Evolutionary conservation across 1,284 basidiomycete species (phyloP), one percentile per base, ranked within the genome.

Genomic region (Naganishia liquefaciens): DNA sequence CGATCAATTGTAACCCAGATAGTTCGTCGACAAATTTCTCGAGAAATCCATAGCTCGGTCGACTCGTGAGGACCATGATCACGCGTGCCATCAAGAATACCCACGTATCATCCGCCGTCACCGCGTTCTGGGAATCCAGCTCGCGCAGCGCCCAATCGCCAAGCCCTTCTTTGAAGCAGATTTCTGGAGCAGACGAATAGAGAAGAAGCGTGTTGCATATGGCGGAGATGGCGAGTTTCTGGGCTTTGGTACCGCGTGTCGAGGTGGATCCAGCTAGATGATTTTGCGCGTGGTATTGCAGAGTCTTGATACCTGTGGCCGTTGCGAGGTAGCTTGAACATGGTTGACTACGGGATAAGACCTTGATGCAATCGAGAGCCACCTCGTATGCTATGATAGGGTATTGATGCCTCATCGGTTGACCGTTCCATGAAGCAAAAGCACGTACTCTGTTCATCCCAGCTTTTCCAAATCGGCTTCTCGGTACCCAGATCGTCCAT

Each of bases 321-420:
- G 70, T 80, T 11, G 85, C 83, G 27, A 93, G 81, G 49, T 86
- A 80, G 62, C 82, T 79, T 10, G 91, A 90, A 15, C 88, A 89
- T 5, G 84, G 79, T 0, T 85, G 85, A 64, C 87, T 84, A 71
- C 88, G 86, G 23, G 88, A 89, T 2, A 93, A 81, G 2, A 83
- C 85, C 77, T 93, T 93, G 68, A 93, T 74, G 0, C 88, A 86
- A 40, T 85, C 80, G 1, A 93, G 79, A 19, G 88, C 89, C 4
- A 15, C 39, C 30, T 80, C 81, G 1, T 83, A 79, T 40, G 84
- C 82, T 74, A 54, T 9, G 40, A 27, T n/a, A 13, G 6, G 33
- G 33, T n/a, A 37, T 37, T 13, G 10, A 7, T 10, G 33, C 33
- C 13, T 37, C 33, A 37, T 37, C 33, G 6, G 33, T 37, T 10